phyloP scores from a whole-genome alignment of 2,329 filamentous ascomycete species.

The Clonostachys byssicola region DNA sequence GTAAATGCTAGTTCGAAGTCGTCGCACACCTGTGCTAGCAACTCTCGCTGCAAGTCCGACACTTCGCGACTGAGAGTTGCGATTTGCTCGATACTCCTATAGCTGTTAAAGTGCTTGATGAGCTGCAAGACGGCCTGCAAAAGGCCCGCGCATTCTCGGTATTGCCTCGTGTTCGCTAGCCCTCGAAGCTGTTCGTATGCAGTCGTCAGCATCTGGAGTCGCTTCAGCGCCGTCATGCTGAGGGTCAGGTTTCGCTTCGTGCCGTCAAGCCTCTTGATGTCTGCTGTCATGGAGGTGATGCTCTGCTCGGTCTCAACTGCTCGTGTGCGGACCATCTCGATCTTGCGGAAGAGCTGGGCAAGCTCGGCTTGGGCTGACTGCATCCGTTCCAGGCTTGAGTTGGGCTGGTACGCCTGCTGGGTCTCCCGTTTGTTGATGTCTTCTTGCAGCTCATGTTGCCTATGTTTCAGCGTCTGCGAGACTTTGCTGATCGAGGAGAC shows the following conservation, averaged over 20 bases:
- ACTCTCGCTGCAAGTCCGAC: slow-evolving; percentile 84
- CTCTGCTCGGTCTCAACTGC: slow-evolving; percentile 90
- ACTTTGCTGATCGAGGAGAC: slow-evolving; percentile 73
- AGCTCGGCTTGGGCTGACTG: slow-evolving; percentile 88
- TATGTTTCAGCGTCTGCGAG: slow-evolving; percentile 66
- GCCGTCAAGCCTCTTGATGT: slow-evolving; percentile 94
- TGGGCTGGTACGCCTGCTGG: slow-evolving; percentile 78
- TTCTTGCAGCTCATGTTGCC: slow-evolving; percentile 77
- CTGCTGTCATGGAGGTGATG: slow-evolving; percentile 97
- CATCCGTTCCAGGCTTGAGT: slow-evolving; percentile 86
- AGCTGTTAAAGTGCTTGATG: slow-evolving; percentile 98
- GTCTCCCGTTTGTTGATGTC: slow-evolving; percentile 72
- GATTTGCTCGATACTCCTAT: slow-evolving; percentile 96
- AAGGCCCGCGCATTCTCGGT: slow-evolving; percentile 89
- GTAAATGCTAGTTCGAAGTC: slow-evolving; percentile 96
- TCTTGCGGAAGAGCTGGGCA: slow-evolving; percentile 85
- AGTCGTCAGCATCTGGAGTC: slow-evolving; percentile 96
- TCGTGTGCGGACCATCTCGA: slow-evolving; percentile 85
- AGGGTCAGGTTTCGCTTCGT: slow-evolving; percentile 95
- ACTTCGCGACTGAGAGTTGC: slow-evolving; percentile 89
- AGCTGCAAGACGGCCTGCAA: slow-evolving; percentile 94
- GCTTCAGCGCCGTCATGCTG: slow-evolving; percentile 96
- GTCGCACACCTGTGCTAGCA: slow-evolving; percentile 97
- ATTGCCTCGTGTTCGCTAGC: slow-evolving; percentile 81
- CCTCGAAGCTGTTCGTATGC: slow-evolving; percentile 95